These are phyloP conservation scores for Sphenostylis stenocarpa DNA, from an alignment of 306 rosid species.

Conservation along the genomic window DNA sequence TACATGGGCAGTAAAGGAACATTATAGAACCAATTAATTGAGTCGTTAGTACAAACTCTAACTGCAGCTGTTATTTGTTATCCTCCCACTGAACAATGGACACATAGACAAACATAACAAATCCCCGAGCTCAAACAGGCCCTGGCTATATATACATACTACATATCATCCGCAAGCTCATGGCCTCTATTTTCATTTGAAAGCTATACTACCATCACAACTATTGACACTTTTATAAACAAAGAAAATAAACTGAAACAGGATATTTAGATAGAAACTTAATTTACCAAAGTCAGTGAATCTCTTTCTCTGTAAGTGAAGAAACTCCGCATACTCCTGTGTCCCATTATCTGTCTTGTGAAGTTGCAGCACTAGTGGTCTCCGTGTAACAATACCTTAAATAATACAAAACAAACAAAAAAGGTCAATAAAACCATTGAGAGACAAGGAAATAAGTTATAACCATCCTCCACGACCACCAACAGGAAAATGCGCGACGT, in stretches of 20 bases:
- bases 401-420: slow-evolving; percentile 19
- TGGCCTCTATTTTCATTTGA: slow-evolving; percentile 1
- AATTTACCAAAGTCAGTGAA: slow-evolving; percentile 76
- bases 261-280: slow-evolving; percentile 16
- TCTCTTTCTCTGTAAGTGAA: slow-evolving; percentile 82
- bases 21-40: slow-evolving; percentile 7
- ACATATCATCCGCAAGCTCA: not conserved
- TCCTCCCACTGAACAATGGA: slow-evolving; percentile 6
- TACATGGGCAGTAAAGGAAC: slow-evolving; percentile 40
- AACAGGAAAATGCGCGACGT: not conserved
- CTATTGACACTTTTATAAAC: not conserved
- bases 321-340: slow-evolving; percentile 93
- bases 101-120: slow-evolving; percentile 2
- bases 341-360: slow-evolving; percentile 74
- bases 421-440: slow-evolving; percentile 16
- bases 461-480: not conserved
- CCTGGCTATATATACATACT: not conserved
- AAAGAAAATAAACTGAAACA: not conserved
- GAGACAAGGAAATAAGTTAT: not conserved
- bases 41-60: not conserved
- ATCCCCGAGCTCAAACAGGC: not conserved
- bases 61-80: not conserved
- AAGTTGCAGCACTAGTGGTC: slow-evolving; percentile 95
- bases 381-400: slow-evolving; percentile 91
- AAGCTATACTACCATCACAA: not conserved